Base-by-base conservation (phyloP, 106 monocot species). In the Narthecium ossifragum region DNA sequence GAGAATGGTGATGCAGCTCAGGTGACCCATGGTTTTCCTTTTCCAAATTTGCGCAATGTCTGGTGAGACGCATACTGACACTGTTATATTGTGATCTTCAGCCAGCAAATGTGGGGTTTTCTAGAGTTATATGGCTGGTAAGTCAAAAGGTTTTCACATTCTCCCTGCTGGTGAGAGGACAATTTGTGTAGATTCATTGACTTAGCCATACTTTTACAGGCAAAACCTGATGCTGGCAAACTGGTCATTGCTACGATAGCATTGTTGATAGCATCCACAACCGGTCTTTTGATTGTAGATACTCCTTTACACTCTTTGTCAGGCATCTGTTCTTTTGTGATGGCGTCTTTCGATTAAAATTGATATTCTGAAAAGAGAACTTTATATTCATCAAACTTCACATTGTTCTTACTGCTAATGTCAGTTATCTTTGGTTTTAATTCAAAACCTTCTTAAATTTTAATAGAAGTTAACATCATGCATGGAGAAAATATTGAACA, bases 211-310 rank as follows among this genome's bases (percentile, higher is more conserved):
- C 26, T 54, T 27, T 39, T 79, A 37, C 64, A 99, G 98, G 98
- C 98, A 34, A 99, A 91, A 63, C 88, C 87, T 62, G 98, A 99
- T 41, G 77, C 87, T 1, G 88, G 80, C 46, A 79, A 62, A 33
- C 71, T 99, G 60, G 61, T 80, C 51, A 18, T 99, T 28, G 98
- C 69, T 43, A 91, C 91, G 9, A 64, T 91, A 53, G 84, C 88
- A 24, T 71, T 99, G 70, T 66, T 99, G 55, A 72, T 91, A 61
- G 84, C 91, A 31, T 99, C 98, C 22, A 77, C 84, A 12, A 66
- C 76, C 52, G 85, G 70, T 63, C 79, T 99, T 77, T 77, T 99
- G 40, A 79, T 99, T 81, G 98, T 99, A 88, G 53, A 91, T 88
- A 76, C 63, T 69, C 29, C 26, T 64, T 53, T 61, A 38, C 26